Evolutionary conservation across 352 stramenopile genomes (phyloP).

Genomic region (Globisporangium mamillatum): DNA sequence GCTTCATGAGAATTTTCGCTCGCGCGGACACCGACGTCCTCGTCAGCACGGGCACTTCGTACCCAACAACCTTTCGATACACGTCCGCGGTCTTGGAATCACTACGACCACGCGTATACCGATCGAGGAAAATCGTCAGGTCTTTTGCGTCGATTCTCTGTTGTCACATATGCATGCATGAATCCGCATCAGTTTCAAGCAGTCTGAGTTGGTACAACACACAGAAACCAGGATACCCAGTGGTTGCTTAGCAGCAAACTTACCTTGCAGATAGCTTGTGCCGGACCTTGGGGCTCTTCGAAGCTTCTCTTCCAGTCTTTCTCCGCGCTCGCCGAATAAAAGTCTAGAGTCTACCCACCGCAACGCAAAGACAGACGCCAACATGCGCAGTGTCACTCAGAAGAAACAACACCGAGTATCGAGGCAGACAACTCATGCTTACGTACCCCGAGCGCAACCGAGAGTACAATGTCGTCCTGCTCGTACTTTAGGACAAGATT

Average conservation of each 20-base stretch:
- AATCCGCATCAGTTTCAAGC: not conserved
- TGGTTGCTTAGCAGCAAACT: not conserved
- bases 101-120: constrained; percentile 62
- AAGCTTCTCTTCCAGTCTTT: constrained; percentile 65
- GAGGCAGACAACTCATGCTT: not conserved
- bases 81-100: constrained; percentile 25
- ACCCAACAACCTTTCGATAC: constrained; percentile 72
- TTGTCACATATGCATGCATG: not conserved
- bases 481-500: constrained; percentile 90
- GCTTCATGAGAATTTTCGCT: constrained; percentile 47
- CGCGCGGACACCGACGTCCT: constrained; percentile 66
- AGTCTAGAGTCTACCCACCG: constrained; percentile 54
- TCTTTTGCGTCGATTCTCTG: constrained; percentile 71
- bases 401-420: no score
- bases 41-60: constrained; percentile 76
- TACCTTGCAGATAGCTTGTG: constrained; percentile 61
- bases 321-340: constrained; percentile 65
- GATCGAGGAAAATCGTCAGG: constrained; percentile 81
- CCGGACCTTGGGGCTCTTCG: constrained; percentile 47
- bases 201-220: not conserved
- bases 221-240: not conserved
- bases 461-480: constrained; percentile 84
- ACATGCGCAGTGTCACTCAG: not conserved
- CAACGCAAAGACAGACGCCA: constrained; percentile 2
- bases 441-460: constrained; percentile 71